Conservation (phyloP, 176 grass and related monocot species). For the Musa itinerans region DNA sequence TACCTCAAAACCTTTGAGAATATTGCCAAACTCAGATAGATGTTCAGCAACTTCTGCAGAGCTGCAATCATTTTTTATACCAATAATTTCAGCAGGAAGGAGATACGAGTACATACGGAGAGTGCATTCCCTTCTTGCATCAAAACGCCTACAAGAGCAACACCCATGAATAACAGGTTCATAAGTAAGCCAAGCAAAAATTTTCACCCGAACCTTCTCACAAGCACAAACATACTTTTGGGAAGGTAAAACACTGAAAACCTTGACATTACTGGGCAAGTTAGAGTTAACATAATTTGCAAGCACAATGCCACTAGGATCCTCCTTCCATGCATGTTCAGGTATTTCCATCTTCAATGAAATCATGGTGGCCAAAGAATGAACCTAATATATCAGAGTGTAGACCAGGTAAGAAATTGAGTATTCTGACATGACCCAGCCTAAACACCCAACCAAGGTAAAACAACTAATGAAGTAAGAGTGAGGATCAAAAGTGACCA, state of each 20-base stretch:
- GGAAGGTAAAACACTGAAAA: constrained; percentile 85
- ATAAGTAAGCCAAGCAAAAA: not conserved
- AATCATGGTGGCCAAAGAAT: constrained; percentile 84
- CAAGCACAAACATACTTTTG: constrained; percentile 40
- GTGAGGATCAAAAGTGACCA: no score
- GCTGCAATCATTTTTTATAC: constrained; percentile 53
- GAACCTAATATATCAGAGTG: constrained; percentile 50
- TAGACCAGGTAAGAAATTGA: not conserved
- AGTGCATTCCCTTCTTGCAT: constrained; percentile 81
- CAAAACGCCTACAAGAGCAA: constrained; percentile 52
- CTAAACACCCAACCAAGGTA: not conserved
- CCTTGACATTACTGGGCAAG: constrained; percentile 61
- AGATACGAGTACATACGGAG: constrained; percentile 75
- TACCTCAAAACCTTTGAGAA: constrained; percentile 77
- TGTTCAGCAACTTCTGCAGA: constrained; percentile 52
- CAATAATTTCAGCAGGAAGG: constrained; percentile 86
- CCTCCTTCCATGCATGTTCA: constrained; percentile 59
- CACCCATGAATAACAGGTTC: not conserved
- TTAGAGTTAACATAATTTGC: constrained; percentile 86
- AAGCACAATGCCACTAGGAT: constrained; percentile 61
- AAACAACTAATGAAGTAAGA: not conserved
- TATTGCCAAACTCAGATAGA: constrained; percentile 56
- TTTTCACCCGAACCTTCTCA: not conserved
- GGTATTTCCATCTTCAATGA: constrained; percentile 97
- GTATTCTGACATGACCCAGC: not conserved